Conservation (phyloP, 2,329 filamentous ascomycete species). For the Fusarium setosum region DNA sequence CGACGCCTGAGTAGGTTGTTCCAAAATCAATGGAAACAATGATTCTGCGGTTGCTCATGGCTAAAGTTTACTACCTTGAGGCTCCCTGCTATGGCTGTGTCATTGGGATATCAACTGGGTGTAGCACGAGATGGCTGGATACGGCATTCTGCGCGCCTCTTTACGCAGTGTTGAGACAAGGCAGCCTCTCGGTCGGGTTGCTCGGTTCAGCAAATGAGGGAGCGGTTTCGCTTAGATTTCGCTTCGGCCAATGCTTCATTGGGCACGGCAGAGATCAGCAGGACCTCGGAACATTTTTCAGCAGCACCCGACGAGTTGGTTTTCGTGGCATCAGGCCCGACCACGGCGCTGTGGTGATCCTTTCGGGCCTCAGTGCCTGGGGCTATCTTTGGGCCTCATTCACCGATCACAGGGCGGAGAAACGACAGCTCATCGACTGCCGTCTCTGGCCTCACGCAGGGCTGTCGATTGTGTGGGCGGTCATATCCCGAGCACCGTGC, state of each 20-base stretch:
- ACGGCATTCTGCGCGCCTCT: conserved; percentile 9
- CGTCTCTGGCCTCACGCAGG: conserved; percentile 19
- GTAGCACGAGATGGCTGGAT: conserved; percentile 27
- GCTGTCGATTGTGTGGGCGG: conserved; percentile 16
- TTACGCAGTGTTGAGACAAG: conserved; percentile 16
- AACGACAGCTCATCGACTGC: conserved; percentile 30
- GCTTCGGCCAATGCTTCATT: conserved; percentile 25
- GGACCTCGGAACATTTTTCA: conserved; percentile 30
- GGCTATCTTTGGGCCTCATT: conserved; percentile 23
- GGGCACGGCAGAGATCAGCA: conserved; percentile 17
- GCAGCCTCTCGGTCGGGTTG: conserved; percentile 18
- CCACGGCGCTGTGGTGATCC: conserved; percentile 19
- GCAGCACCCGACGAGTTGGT: conserved; percentile 32
- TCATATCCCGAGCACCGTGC: conserved; percentile 16
- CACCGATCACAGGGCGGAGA: conserved; percentile 27
- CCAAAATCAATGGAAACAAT: conserved; percentile 67
- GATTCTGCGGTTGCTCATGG: conserved; percentile 53
- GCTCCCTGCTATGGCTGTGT: conserved; percentile 27
- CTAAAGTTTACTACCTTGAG: conserved; percentile 26
- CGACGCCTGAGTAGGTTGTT: conserved; percentile 67
- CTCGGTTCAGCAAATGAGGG: conserved; percentile 20
- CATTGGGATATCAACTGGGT: conserved; percentile 36
- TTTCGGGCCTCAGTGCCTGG: conserved; percentile 33
- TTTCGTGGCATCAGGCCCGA: conserved; percentile 15
- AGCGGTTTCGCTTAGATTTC: conserved; percentile 32